These are phyloP conservation scores for Phalaenopsis equestris DNA, from an alignment of 106 monocot species.

Conservation along the genomic window DNA sequence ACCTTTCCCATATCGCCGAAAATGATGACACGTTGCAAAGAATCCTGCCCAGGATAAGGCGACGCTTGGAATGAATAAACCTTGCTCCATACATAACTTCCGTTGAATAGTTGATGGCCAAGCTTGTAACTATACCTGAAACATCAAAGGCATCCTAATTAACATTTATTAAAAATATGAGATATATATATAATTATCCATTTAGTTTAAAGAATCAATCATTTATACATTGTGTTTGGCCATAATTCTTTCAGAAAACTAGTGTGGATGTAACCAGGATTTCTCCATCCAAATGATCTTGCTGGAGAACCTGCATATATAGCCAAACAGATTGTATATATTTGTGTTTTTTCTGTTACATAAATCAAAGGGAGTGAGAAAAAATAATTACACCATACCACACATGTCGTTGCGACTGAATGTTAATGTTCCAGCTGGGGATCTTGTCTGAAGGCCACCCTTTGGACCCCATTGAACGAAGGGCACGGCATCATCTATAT, in stretches of 20 bases:
- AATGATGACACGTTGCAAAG: constrained; percentile 73
- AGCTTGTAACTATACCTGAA: constrained; percentile 82
- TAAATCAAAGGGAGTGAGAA: background rate
- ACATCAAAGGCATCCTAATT: background rate
- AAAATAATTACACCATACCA: constrained; percentile 33
- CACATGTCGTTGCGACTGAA: constrained; percentile 75
- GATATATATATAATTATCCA: background rate
- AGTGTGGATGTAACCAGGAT: constrained; percentile 92
- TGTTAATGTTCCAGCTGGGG: constrained; percentile 85
- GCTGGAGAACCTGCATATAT: constrained; percentile 67
- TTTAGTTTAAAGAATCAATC: background rate
- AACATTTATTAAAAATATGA: background rate
- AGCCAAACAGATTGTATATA: background rate
- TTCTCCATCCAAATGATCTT: constrained; percentile 89
- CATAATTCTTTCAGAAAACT: constrained; percentile 85
- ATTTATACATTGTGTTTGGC: constrained; percentile 66
- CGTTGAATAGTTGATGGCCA: constrained; percentile 58
- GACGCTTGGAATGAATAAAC: constrained; percentile 67
- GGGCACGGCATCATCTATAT: constrained; percentile 65
- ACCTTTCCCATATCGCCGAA: constrained; percentile 99
- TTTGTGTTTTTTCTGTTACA: background rate
- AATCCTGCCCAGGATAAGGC: constrained; percentile 85
- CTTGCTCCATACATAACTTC: constrained; percentile 66
- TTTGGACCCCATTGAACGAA: constrained; percentile 90
- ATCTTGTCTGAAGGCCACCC: constrained; percentile 31